Evolutionary conservation across 2,329 filamentous ascomycete species (phyloP).

Genomic region (Ustilaginoidea virens): DNA sequence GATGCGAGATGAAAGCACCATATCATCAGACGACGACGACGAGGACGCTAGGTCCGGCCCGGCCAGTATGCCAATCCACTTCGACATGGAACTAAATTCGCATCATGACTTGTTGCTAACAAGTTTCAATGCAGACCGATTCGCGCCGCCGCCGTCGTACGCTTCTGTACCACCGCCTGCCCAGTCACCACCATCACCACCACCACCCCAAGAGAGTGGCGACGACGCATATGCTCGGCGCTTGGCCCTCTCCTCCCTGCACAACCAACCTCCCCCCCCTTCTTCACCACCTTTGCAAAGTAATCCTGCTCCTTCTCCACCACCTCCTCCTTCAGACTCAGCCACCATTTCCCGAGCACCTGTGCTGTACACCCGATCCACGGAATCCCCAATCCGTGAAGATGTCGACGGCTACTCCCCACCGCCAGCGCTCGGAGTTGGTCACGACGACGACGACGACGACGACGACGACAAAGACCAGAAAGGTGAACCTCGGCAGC

Average conservation of each 20-base stretch:
- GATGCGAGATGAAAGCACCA: conserved; percentile 24
- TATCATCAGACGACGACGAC: conserved; percentile 26
- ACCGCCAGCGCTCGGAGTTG: conserved; percentile 33
- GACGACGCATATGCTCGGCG: conserved; percentile 56
- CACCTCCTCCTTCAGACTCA: conserved; percentile 18
- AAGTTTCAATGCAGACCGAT: conserved; percentile 29
- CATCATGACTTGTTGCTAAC: background rate
- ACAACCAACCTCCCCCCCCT: conserved; percentile 18
- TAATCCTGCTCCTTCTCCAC: conserved; percentile 22
- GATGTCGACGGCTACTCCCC: conserved; percentile 25
- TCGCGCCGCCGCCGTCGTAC: conserved; percentile 42
- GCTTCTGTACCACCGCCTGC: conserved; percentile 41
- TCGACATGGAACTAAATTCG: background rate
- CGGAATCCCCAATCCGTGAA: conserved; percentile 10
- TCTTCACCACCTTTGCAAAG: conserved; percentile 10
- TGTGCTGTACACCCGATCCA: conserved; percentile 46
- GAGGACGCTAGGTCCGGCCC: conserved; percentile 12
- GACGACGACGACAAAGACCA: conserved; percentile 16
- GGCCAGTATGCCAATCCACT: conserved; percentile 17
- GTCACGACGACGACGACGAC: conserved; percentile 18
- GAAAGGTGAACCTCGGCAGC: conserved; percentile 23
- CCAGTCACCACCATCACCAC: conserved; percentile 24
- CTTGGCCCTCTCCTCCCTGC: conserved; percentile 41
- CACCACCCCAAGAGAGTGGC: conserved; percentile 44
- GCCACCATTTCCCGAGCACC: conserved; percentile 63